Evolutionary conservation across 2,329 filamentous ascomycete species (phyloP), one percentile per base, ranked within the genome.

Genomic region (Colletotrichum eleusines): DNA sequence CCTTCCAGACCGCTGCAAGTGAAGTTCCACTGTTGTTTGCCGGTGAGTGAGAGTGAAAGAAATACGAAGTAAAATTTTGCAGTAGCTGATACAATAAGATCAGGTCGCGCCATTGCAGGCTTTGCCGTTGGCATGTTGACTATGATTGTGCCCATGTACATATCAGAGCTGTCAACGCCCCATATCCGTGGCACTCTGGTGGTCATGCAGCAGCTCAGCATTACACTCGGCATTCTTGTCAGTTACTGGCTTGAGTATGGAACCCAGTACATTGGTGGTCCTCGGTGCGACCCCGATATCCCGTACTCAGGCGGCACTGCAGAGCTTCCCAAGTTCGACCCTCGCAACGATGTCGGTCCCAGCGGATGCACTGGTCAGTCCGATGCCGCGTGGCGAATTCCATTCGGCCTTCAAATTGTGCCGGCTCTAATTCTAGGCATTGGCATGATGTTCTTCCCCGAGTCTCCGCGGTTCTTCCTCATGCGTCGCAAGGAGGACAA

Each of bases 401-500:
- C 46, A 1, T 48, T 48, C n/a, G 46, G 46, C 11, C 46, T 48
- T 18, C 46, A 48, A 7, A 48, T 48, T 48, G 46, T 48, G 2
- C 46, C 88, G 77, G 85, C 88, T 3, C 73, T 89, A n/a, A 81
- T 91, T 54, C 81, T 91, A 1, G 81, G 86, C 11, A 69, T 79
- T 40, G 88, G 88, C 50, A 86, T 91, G 77, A 71, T 89, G 63
- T 82, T 90, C 75, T 84, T 90, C 18, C 81, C 80, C 0, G 76
- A 81, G 51, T 80, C 80, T 1, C 80, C 80, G 3, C 77, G 81
- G 5, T 82, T 73, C 70, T 75, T 74, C 54, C 69, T 80, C 40
- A 80, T 81, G 77, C 75, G 75, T 54, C 69, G 76, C 0, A 77
- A 81, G 33, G 77, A 81, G 35, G 75, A 77, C 9, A 76, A 78